phyloP scores from a whole-genome alignment of 768 basidiomycete genomes.

The Pleurotus cornucopiae region DNA sequence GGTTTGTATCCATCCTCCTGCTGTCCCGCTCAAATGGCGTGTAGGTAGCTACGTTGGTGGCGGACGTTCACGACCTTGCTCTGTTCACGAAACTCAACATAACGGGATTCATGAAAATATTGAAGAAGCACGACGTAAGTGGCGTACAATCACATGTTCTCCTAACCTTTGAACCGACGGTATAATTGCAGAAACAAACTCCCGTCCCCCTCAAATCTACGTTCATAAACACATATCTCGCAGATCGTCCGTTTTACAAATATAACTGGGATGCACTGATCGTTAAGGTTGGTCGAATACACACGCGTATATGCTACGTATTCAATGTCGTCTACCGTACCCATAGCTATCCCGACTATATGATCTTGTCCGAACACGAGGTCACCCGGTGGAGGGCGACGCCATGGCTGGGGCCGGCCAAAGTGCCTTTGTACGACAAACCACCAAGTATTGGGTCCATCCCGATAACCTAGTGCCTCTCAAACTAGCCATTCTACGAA shows the following conservation, averaged over 20 bases:
- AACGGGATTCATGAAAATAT: slow-evolving; percentile 97
- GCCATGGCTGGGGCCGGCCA: slow-evolving; percentile 92
- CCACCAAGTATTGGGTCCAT: slow-evolving; percentile 99
- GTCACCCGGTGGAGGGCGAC: slow-evolving; percentile 92
- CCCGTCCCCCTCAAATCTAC: slow-evolving; percentile 73
- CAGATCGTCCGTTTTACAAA: slow-evolving; percentile 94
- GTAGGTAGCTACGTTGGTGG: slow-evolving; percentile 79
- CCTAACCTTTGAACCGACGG: not conserved
- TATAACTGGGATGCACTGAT: slow-evolving; percentile 96
- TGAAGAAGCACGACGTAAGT: slow-evolving; percentile 96
- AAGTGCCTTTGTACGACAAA: slow-evolving; percentile 97
- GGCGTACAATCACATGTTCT: not conserved
- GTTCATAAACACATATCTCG: slow-evolving; percentile 89
- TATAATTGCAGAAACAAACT: slow-evolving; percentile 80
- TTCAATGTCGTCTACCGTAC: not conserved
- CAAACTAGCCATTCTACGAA: slow-evolving; percentile 87
- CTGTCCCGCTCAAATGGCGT: not conserved
- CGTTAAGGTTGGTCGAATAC: slow-evolving; percentile 48
- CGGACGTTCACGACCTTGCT: slow-evolving; percentile 87
- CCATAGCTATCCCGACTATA: slow-evolving; percentile 76
- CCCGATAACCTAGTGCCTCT: slow-evolving; percentile 92
- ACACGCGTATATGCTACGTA: not conserved
- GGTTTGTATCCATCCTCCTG: not conserved
- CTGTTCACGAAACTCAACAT: slow-evolving; percentile 95
- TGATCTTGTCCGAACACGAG: slow-evolving; percentile 91